A percentile compares a stretch with the other conserved stretches of the same genome.
These are phyloP conservation scores for Cladorrhinum sp. DNA, from an alignment of 2,329 filamentous ascomycete genomes.

Conservation along the genomic window DNA sequence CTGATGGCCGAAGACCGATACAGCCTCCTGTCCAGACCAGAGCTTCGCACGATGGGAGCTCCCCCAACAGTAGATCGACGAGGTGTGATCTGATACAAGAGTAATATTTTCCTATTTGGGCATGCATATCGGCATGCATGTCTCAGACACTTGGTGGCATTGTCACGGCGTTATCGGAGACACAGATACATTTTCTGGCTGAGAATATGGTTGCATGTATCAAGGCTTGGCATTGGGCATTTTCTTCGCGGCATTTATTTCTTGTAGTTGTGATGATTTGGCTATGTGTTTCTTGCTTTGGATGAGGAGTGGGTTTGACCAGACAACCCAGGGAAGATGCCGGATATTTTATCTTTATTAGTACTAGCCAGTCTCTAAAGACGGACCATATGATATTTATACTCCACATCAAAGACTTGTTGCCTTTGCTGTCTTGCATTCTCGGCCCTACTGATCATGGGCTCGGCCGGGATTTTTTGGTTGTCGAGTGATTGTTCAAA, in stretches of 20 bases:
- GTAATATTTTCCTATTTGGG: background rate
- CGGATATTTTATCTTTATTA: too few species aligned
- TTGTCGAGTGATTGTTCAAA: background rate
- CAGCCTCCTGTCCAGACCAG: slow-evolving; percentile 24
- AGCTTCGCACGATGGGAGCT: slow-evolving; percentile 29
- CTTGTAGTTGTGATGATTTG: too few species aligned
- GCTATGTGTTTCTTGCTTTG: too few species aligned
- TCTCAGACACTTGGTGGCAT: slow-evolving; percentile 1
- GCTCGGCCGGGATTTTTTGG: background rate
- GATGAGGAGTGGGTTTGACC: too few species aligned
- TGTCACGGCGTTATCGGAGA: slow-evolving; percentile 5
- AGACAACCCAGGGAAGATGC: too few species aligned
- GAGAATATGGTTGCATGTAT: background rate
- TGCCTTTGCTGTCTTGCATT: background rate
- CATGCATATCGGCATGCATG: background rate
- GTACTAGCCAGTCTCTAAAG: too few species aligned
- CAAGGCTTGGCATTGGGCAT: background rate
- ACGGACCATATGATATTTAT: too few species aligned
- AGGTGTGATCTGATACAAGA: background rate
- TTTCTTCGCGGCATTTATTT: background rate
- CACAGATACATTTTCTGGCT: background rate
- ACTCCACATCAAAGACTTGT: background rate
- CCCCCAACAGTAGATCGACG: slow-evolving; percentile 1
- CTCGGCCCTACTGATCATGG: background rate
- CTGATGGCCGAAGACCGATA: slow-evolving; percentile 35